Conservation (phyloP, 768 basidiomycete species). For the Polyporus arcularius region DNA sequence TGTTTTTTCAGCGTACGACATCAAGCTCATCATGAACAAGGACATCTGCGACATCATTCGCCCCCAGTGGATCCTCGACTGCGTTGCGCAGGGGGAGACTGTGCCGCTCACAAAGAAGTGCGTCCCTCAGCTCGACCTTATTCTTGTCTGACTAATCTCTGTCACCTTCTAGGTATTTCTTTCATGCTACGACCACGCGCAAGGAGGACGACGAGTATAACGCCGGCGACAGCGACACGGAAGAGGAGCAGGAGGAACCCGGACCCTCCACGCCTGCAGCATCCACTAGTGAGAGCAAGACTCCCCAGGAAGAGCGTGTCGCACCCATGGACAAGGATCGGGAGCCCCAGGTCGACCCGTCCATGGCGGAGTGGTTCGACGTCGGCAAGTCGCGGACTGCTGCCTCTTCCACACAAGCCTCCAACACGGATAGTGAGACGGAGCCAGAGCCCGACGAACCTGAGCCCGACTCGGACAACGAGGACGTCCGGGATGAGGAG, state of each 20-base stretch:
- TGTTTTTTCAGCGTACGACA: constrained; percentile 56
- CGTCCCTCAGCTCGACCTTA: neutral
- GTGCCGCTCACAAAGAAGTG: constrained; percentile 73
- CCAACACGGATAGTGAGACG: constrained; percentile 55
- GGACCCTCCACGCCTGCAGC: constrained; percentile 4
- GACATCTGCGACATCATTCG: constrained; percentile 71
- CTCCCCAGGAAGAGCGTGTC: neutral
- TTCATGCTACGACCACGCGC: constrained; percentile 63
- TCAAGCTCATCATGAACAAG: constrained; percentile 71
- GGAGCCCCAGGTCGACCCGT: constrained; percentile 40
- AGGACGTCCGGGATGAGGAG: constrained; percentile 43
- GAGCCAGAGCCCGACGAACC: constrained; percentile 72
- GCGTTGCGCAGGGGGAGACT: constrained; percentile 55
- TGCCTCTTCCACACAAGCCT: constrained; percentile 17
- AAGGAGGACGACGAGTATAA: constrained; percentile 53
- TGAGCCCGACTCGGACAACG: constrained; percentile 65
- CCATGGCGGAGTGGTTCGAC: constrained; percentile 62
- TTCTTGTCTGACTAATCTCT: neutral
- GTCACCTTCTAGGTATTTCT: constrained; percentile 63
- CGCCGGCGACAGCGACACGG: constrained; percentile 9
- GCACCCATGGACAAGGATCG: constrained; percentile 24
- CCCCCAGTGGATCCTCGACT: constrained; percentile 83
- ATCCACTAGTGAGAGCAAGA: constrained; percentile 3
- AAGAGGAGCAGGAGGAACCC: constrained; percentile 16
- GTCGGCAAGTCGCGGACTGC: constrained; percentile 34